Base-by-base conservation (phyloP, 1,284 basidiomycete genomes). In the Pseudozyma flocculosa region DNA sequence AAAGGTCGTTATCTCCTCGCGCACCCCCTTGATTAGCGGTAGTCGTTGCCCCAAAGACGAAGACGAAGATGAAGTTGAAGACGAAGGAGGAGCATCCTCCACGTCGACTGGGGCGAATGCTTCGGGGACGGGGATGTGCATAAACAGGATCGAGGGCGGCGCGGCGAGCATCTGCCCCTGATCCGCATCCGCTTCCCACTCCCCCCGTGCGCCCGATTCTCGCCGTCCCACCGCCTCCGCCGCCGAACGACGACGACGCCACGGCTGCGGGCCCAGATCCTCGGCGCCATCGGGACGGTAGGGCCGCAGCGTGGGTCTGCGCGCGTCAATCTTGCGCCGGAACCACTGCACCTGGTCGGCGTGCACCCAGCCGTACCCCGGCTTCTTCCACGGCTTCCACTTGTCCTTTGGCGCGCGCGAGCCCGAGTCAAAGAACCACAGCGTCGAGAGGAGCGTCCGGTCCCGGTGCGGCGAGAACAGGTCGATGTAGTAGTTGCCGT, bases 351-450 rank as follows among this genome's bases (percentile, higher is more conserved):
- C 60, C 48, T 76, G 74, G 37, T 73, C 69, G n/a, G 52, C 42
- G 22, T 54, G 58, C 4, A 76, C 41, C 40, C 56, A 76, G 18
- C 67, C 74, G 42, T 76, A 76, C 5, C 62, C 59, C 1, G 57
- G 48, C 34, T 45, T 57, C n/a, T 48, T 36, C 62, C 60, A 66
- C 13, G 65, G 67, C 23, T 56, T 60, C 66, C 56, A 56, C n/a
- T 24, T 21, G 14, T 61, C 49, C 43, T 51, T 58, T 13, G 54
- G 52, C 2, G 65, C 61, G 17, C 58, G 18, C 0, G 85, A 81
- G 18, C 90, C 90, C 1, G 92, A 92, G 78, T 97, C 93, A 57
- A 97, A 80, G 82, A 96, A 91, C 80, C 96, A 97, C 3, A 97
- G 78, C 0, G 90, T 92, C 54, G 94, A 82, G 10, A 95, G 81